phyloP scores from a whole-genome alignment of 352 stramenopile species.

The Phytophthora cactorum region DNA sequence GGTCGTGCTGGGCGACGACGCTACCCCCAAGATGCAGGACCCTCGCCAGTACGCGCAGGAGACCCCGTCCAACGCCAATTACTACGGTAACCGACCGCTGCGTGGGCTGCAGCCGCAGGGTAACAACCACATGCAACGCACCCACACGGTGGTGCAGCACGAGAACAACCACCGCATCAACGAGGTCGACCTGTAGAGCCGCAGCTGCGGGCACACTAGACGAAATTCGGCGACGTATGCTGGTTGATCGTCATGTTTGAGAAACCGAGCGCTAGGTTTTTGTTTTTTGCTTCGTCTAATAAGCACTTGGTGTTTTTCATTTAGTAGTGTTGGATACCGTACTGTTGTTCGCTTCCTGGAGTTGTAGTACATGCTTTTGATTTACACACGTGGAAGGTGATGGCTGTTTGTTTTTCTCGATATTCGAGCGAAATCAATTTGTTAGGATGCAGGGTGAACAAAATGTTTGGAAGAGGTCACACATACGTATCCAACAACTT shows the following conservation, averaged over 20 bases:
- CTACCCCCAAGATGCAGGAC: constrained; percentile 36
- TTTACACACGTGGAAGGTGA: not conserved
- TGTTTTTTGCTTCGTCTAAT: constrained; percentile 34
- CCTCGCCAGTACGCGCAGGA: constrained; percentile 36
- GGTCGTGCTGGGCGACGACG: constrained; percentile 47
- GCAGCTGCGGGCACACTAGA: constrained; percentile 13
- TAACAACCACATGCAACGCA: constrained; percentile 34
- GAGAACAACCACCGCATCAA: constrained; percentile 43
- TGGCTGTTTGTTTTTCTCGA: not conserved
- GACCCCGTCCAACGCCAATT: constrained; percentile 33
- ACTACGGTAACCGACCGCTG: constrained; percentile 24
- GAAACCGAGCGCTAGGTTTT: constrained; percentile 34
- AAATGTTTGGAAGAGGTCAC: constrained; percentile 21
- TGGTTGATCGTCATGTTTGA: constrained; percentile 20
- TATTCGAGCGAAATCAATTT: constrained; percentile 11
- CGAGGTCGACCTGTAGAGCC: constrained; percentile 51
- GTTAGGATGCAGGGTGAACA: constrained; percentile 26
- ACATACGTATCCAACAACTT: not conserved
- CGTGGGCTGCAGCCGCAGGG: constrained; percentile 28
- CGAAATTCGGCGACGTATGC: constrained; percentile 15
- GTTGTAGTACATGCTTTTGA: too few species aligned
- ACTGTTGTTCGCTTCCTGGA: not conserved
- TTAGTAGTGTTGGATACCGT: constrained; percentile 10
- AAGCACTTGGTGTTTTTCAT: constrained; percentile 36
- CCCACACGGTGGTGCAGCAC: constrained; percentile 33